Evolutionary conservation across 2,329 filamentous ascomycete species (phyloP).

Genomic region (Didymella segeticola): DNA sequence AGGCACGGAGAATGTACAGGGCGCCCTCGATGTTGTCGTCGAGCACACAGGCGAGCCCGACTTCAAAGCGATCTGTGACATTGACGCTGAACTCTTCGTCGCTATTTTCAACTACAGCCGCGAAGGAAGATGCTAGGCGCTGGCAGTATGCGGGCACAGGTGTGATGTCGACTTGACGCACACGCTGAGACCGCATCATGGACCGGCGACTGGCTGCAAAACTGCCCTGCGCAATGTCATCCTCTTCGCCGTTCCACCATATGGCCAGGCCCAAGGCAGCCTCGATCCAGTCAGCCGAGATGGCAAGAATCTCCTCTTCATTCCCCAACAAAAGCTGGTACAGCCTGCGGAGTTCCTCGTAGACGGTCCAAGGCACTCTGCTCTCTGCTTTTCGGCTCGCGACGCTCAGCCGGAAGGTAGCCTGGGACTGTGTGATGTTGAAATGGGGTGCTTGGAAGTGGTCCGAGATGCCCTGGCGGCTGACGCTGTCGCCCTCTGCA

Average conservation of each 20-base stretch:
- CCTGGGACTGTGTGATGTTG: conserved; percentile 53
- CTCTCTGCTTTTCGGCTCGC: conserved; percentile 78
- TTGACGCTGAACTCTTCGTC: conserved; percentile 76
- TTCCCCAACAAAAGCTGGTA: conserved; percentile 84
- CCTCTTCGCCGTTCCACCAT: conserved; percentile 87
- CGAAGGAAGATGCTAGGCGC: conserved; percentile 74
- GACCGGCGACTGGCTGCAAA: conserved; percentile 55
- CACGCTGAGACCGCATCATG: conserved; percentile 48
- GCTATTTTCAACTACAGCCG: conserved; percentile 68
- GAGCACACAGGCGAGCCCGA: conserved; percentile 81
- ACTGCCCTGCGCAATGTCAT: conserved; percentile 51
- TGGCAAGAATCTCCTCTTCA: conserved; percentile 74
- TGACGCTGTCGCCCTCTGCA: conserved; percentile 73
- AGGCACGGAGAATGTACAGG: conserved; percentile 74
- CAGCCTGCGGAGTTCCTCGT: conserved; percentile 79
- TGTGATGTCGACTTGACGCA: conserved; percentile 58
- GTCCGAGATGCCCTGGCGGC: conserved; percentile 51
- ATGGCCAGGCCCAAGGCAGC: conserved; percentile 81
- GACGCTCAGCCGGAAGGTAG: conserved; percentile 68
- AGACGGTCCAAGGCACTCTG: conserved; percentile 87
- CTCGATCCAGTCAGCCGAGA: conserved; percentile 90
- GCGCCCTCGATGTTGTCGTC: conserved; percentile 82
- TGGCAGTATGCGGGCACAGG: conserved; percentile 74
- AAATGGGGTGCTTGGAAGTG: conserved; percentile 53
- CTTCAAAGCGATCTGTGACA: conserved; percentile 75